Evolutionary conservation across 352 stramenopile species (phyloP).

Genomic region (Phytophthora macrochlamydospora): DNA sequence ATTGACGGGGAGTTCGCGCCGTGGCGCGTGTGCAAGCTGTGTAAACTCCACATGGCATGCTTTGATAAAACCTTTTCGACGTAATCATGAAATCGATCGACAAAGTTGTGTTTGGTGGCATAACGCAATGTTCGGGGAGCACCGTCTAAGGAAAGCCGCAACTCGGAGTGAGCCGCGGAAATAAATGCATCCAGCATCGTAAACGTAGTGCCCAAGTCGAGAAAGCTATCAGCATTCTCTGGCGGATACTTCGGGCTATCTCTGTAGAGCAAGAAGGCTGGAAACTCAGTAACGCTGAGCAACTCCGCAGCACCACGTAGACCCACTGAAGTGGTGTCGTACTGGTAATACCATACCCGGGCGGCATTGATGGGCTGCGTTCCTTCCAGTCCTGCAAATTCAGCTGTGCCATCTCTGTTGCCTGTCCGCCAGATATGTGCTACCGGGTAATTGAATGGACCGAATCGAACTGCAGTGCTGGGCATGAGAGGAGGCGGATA

Average conservation of each 20-base stretch:
- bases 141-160: background rate
- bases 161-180: background rate
- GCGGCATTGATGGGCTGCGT: slow-evolving; percentile 10
- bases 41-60: background rate
- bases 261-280: slow-evolving; percentile 36
- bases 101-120: background rate
- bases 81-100: background rate
- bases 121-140: background rate
- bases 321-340: slow-evolving; percentile 38
- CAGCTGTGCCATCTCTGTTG: background rate
- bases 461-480: slow-evolving; percentile 38
- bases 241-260: background rate
- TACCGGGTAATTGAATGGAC: slow-evolving; percentile 52
- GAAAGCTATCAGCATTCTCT: slow-evolving; percentile 5
- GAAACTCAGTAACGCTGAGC: slow-evolving; percentile 33
- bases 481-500: slow-evolving; percentile 32
- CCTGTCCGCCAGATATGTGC: slow-evolving; percentile 27
- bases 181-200: slow-evolving; percentile 43
- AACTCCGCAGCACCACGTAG: slow-evolving; percentile 29
- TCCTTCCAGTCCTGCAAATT: slow-evolving; percentile 27
- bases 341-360: slow-evolving; percentile 42
- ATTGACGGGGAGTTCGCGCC: background rate
- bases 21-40: background rate
- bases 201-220: slow-evolving; percentile 33
- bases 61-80: background rate